These are phyloP conservation scores for Populus euphratica DNA, from an alignment of 345 rosid species.

Conservation along the genomic window DNA sequence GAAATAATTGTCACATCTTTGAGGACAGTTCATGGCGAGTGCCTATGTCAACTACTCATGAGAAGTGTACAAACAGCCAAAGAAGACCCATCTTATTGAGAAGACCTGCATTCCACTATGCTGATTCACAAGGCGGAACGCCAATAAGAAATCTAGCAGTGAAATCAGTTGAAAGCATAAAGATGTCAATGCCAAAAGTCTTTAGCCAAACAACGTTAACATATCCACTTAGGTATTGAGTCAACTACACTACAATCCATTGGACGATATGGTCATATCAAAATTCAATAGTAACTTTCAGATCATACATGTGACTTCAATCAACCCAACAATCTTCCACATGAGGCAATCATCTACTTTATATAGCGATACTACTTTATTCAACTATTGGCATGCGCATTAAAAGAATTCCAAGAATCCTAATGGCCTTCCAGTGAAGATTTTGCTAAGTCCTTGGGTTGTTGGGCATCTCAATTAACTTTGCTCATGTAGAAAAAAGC, in stretches of 20 bases:
- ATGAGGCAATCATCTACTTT: not conserved
- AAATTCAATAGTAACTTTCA: slow-evolving; percentile 2
- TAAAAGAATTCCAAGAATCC: not conserved
- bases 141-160: not conserved
- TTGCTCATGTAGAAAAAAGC: not conserved
- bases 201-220: slow-evolving; percentile 9
- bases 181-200: slow-evolving; percentile 17
- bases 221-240: not conserved
- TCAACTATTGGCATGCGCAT: not conserved
- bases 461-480: slow-evolving; percentile 1
- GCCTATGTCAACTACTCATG: slow-evolving; percentile 6
- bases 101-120: slow-evolving; percentile 29
- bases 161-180: slow-evolving; percentile 22
- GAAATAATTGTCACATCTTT: not conserved
- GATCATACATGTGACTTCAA: not conserved
- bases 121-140: slow-evolving; percentile 20
- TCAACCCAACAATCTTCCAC: not conserved
- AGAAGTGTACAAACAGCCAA: slow-evolving; percentile 15
- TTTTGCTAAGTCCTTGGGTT: not conserved
- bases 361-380: slow-evolving; percentile 1
- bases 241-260: not conserved
- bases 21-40: slow-evolving; percentile 7
- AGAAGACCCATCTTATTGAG: slow-evolving; percentile 15
- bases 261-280: not conserved
- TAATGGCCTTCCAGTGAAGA: not conserved